Base-by-base conservation (phyloP, 2,329 filamentous ascomycete species). In the Phoma sp. region DNA sequence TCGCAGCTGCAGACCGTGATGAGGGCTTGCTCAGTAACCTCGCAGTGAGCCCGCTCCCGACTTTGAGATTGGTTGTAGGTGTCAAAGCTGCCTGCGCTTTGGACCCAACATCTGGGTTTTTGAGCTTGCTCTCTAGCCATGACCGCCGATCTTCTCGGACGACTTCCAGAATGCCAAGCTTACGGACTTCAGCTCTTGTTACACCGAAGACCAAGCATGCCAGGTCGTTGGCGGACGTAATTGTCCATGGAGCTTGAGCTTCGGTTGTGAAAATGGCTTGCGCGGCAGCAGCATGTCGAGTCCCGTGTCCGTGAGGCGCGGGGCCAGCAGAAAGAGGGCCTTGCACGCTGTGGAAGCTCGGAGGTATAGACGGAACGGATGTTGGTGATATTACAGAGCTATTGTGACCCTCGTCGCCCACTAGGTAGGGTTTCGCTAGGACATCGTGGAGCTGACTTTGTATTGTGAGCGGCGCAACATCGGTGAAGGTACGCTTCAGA, bases 191-290 rank as follows among this genome's bases (percentile, higher is more conserved):
- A 4, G 91, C 90, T 69, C 91, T 91, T n/a, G 93, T 96, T 8
- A 99, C 91, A n/a, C 95, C 95, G 77, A 98, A 99, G n/a, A 98
- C 89, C 38, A 99, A 81, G 75, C 95, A 99, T 14, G 95, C 95
- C 43, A 99, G 81, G 72, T 99, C 95, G 71, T 99, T 99, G 44
- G 95, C 95, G 3, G 95, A 91, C 47, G 97, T 84, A 55, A 99
- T 97, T 1, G 93, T 99, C 90, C 92, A 99, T 3, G 93, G 95
- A 7, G 91, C 85, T 60, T 89, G 87, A 11, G 90, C 84, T 74
- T 96, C 91, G n/a, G 95, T 99, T 7, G 93, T 96, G 72, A 99
- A 99, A 52, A 99, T 97, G 47, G 95, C 95, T 74, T 99, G 95
- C 4, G 93, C 90, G 37, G 91, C 90, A 7, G 92, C 92, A 11